Percentiles rank a stretch among this genome's conserved stretches.
Conservation (phyloP, 2,329 filamentous ascomycete species). For the Cytospora mali region DNA sequence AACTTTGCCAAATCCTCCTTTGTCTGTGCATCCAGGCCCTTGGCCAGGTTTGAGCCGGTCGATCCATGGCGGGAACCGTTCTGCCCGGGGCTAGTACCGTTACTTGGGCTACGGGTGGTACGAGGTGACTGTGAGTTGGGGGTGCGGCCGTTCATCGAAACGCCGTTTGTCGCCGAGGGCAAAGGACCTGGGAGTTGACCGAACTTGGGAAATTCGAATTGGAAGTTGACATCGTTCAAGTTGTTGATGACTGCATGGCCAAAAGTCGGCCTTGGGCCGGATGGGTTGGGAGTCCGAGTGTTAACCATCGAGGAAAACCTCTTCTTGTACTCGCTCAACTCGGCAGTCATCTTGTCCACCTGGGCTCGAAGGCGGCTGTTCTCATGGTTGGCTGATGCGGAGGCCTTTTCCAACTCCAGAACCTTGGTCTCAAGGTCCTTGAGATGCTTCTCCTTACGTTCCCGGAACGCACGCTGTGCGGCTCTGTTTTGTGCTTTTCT, state of each 20-base stretch:
- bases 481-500: slow-evolving; percentile 95
- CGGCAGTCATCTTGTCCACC: slow-evolving; percentile 81
- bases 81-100: slow-evolving; percentile 41
- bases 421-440: slow-evolving; percentile 83
- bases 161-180: slow-evolving; percentile 36
- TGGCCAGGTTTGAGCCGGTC: slow-evolving; percentile 39
- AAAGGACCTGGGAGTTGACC: slow-evolving; percentile 65
- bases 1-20: slow-evolving; percentile 59
- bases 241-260: slow-evolving; percentile 57
- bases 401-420: slow-evolving; percentile 77
- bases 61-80: slow-evolving; percentile 33
- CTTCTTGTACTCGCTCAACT: slow-evolving; percentile 90
- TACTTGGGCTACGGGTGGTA: slow-evolving; percentile 34
- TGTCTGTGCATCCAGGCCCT: slow-evolving; percentile 39
- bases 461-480: slow-evolving; percentile 88
- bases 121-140: slow-evolving; percentile 26
- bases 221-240: slow-evolving; percentile 77
- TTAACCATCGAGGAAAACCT: slow-evolving; percentile 65
- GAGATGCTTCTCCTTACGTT: slow-evolving; percentile 90
- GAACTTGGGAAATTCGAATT: slow-evolving; percentile 96
- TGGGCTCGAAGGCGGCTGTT: slow-evolving; percentile 84
- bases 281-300: slow-evolving; percentile 34
- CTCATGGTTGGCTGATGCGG: slow-evolving; percentile 80
- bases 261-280: slow-evolving; percentile 46
- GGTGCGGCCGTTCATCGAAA: slow-evolving; percentile 21